Evolutionary conservation across 345 rosid genomes (phyloP).

Genomic region (Rhizophora mangle): DNA sequence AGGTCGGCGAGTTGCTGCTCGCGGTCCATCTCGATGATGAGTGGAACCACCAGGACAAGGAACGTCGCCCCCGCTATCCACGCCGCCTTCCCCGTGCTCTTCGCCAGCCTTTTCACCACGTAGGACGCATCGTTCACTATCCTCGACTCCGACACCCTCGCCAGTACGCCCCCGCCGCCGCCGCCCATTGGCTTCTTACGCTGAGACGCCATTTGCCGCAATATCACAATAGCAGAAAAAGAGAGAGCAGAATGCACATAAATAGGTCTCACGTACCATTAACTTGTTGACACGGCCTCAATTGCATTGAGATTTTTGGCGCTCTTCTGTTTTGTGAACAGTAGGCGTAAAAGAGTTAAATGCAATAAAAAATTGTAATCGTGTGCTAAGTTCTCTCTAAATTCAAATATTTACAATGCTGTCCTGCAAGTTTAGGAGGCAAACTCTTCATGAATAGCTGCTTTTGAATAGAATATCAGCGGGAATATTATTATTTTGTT

Average conservation of each 20-base stretch:
- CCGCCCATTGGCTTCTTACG: constrained; percentile 16
- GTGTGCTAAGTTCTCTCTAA: too few species aligned
- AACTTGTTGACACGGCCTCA: background rate
- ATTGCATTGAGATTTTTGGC: too few species aligned
- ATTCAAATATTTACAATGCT: too few species aligned
- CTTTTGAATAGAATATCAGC: too few species aligned
- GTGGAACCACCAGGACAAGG: constrained; percentile 60
- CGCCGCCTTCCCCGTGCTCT: constrained; percentile 46
- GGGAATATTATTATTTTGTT: too few species aligned
- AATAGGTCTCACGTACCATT: background rate
- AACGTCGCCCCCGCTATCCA: constrained; percentile 39
- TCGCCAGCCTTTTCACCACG: constrained; percentile 37
- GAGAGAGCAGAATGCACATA: background rate
- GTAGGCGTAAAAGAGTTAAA: too few species aligned
- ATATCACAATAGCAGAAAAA: too few species aligned
- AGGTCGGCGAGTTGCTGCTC: constrained; percentile 60
- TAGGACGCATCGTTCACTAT: constrained; percentile 15
- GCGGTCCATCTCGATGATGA: constrained; percentile 62
- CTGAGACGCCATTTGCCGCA: constrained; percentile 19
- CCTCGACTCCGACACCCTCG: constrained; percentile 22
- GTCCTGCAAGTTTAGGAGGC: too few species aligned
- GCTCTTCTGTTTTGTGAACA: too few species aligned
- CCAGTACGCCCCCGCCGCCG: constrained; percentile 16
- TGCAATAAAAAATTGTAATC: too few species aligned
- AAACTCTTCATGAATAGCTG: too few species aligned